Base-by-base conservation (phyloP, 2,329 filamentous ascomycete species). In the Mycosphaerelloides madeirae region DNA sequence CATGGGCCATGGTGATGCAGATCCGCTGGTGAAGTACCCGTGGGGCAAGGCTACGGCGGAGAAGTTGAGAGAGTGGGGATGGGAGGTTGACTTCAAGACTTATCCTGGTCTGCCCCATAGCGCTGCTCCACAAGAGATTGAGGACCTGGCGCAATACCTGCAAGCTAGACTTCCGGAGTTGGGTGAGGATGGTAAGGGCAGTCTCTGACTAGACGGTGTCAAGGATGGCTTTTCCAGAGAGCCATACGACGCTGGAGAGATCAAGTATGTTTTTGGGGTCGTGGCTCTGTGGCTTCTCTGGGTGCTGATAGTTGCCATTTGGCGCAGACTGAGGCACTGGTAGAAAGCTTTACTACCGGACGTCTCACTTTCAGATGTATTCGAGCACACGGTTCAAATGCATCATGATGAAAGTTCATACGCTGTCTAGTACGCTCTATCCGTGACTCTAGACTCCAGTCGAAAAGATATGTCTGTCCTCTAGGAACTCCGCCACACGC, bases 1-100 rank as follows among this genome's bases (percentile, higher is more conserved):
- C 67, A 85, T 96, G 82, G 88, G 79, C 11, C 93, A 97, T 58
- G 93, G 93, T n/a, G 78, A 83, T 49, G 69, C 69, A 1, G 91
- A 98, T 65, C 76, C 76, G 12, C 71, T 95, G 3, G 85, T 96
- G 7, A 76, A 74, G 55, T 77, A 81, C 33, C 69, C 77, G 44
- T 84, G 85, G 66, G 91, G 87, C 12, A 68, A 79, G 63, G 65
- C 74, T 66, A 88, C 85, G 18, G 79, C 77, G 3, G 75, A 87
- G 31, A 64, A 76, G 46, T 68, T 97, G 40, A 82, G 80, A 65
- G 76, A 78, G 31, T 68, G 83, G 65, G 87, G 87, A 1, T 84
- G 83, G 65, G 75, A 84, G 43, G 84, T 93, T 4, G 78, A 83
- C 9, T 83, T 93, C 68, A 84, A 84, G 64, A 78, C 81, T 35